These are phyloP conservation scores for Termitomyces sp. DNA, from an alignment of 768 basidiomycete species.

Conservation along the genomic window DNA sequence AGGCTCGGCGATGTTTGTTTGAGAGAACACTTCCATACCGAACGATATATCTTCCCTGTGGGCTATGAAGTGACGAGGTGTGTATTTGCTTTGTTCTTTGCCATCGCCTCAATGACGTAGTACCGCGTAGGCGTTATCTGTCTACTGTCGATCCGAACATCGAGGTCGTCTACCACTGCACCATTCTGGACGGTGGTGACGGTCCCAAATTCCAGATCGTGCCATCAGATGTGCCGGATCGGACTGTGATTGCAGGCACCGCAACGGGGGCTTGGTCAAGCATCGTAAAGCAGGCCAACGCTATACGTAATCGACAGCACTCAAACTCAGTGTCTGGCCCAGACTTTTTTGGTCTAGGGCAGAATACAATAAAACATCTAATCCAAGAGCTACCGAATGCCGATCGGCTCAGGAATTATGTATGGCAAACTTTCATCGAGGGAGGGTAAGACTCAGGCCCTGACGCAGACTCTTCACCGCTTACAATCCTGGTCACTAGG, in stretches of 20 bases:
- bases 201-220: constrained; percentile 84
- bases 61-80: constrained; percentile 81
- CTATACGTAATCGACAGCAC: constrained; percentile 74
- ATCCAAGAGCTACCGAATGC: constrained; percentile 82
- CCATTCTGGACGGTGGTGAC: constrained; percentile 80
- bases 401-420: constrained; percentile 69
- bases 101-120: background rate
- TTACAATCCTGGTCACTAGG: constrained; percentile 28
- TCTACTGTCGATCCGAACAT: constrained; percentile 64
- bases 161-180: constrained; percentile 77
- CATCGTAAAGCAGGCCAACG: constrained; percentile 79
- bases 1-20: constrained; percentile 75
- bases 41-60: constrained; percentile 85
- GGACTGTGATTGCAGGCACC: constrained; percentile 77
- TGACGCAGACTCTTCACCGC: constrained; percentile 1
- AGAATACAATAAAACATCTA: constrained; percentile 85
- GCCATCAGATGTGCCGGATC: constrained; percentile 64
- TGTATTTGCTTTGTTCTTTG: constrained; percentile 12
- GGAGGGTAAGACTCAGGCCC: constrained; percentile 61
- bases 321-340: constrained; percentile 86
- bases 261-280: constrained; percentile 85
- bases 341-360: constrained; percentile 83
- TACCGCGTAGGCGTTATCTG: constrained; percentile 58
- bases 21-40: constrained; percentile 83
- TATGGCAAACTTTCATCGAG: constrained; percentile 83